Evolutionary conservation across 495 filamentous ascomycete genomes (phyloP).

Genomic region (Bacidia gigantensis): DNA sequence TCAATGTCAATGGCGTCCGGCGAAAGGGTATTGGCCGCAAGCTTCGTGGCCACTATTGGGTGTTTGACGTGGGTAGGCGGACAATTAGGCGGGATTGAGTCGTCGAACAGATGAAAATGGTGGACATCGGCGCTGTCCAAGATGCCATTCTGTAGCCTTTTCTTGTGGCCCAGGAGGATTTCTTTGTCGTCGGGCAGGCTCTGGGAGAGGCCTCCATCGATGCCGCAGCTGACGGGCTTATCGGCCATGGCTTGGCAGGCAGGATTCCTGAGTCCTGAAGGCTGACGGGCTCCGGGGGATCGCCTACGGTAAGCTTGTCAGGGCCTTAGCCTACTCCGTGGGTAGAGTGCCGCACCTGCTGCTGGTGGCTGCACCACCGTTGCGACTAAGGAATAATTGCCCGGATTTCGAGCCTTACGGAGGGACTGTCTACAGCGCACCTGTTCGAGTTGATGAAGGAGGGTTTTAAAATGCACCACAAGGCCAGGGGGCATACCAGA

Average conservation of each 20-base stretch:
- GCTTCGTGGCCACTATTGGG: constrained; percentile 15
- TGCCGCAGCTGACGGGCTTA: neutral
- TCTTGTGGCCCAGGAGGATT: neutral
- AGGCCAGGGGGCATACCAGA: too few species aligned
- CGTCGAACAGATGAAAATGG: constrained; percentile 12
- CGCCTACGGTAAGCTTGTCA: too few species aligned
- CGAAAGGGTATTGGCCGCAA: constrained; percentile 17
- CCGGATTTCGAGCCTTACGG: neutral
- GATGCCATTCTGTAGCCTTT: neutral
- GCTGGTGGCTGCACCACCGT: neutral
- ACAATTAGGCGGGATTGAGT: constrained; percentile 11
- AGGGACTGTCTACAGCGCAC: too few species aligned
- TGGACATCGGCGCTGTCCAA: constrained; percentile 7
- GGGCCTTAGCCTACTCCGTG: neutral
- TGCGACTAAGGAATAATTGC: neutral
- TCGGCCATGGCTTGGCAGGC: neutral
- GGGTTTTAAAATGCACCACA: too few species aligned
- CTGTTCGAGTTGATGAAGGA: too few species aligned
- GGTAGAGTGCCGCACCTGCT: neutral
- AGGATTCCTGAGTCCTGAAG: neutral
- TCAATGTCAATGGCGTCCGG: constrained; percentile 8
- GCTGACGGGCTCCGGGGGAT: too few species aligned
- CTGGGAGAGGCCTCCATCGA: neutral
- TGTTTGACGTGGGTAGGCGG: constrained; percentile 12
- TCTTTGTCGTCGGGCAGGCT: constrained; percentile 1